Evolutionary conservation across 2,329 filamentous ascomycete species (phyloP).

Genomic region (Penicillium sp.): DNA sequence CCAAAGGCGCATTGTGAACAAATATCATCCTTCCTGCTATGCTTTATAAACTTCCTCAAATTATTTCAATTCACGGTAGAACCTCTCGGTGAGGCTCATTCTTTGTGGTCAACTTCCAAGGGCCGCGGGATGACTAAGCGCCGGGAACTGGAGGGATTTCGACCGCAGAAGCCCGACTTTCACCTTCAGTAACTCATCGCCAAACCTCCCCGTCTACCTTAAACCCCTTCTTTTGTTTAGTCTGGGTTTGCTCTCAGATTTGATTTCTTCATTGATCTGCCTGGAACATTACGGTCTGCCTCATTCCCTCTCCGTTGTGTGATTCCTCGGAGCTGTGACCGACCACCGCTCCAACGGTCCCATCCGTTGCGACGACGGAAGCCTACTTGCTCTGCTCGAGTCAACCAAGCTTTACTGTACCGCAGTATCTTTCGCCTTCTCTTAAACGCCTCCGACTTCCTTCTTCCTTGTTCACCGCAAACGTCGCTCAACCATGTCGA

Average conservation of each 20-base stretch:
- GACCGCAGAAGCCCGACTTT: slow-evolving; percentile 36
- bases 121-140: slow-evolving; percentile 33
- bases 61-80: not conserved
- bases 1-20: slow-evolving; percentile 17
- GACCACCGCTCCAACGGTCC: slow-evolving; percentile 20
- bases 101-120: not conserved
- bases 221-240: slow-evolving; percentile 1
- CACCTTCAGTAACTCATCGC: slow-evolving; percentile 36
- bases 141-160: slow-evolving; percentile 36
- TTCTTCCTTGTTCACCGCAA: not conserved
- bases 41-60: not conserved
- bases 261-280: not conserved
- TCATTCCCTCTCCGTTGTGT: slow-evolving; percentile 4
- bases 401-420: not conserved
- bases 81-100: not conserved
- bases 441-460: not conserved
- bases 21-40: slow-evolving; percentile 10
- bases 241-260: not conserved
- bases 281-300: slow-evolving; percentile 1
- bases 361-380: slow-evolving; percentile 25
- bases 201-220: slow-evolving; percentile 10
- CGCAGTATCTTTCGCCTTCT: not conserved
- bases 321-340: slow-evolving; percentile 12
- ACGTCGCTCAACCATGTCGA: slow-evolving; percentile 42
- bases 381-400: slow-evolving; percentile 8